Evolutionary conservation across 2,329 filamentous ascomycete genomes (phyloP).

Genomic region (Pyricularia sp.): DNA sequence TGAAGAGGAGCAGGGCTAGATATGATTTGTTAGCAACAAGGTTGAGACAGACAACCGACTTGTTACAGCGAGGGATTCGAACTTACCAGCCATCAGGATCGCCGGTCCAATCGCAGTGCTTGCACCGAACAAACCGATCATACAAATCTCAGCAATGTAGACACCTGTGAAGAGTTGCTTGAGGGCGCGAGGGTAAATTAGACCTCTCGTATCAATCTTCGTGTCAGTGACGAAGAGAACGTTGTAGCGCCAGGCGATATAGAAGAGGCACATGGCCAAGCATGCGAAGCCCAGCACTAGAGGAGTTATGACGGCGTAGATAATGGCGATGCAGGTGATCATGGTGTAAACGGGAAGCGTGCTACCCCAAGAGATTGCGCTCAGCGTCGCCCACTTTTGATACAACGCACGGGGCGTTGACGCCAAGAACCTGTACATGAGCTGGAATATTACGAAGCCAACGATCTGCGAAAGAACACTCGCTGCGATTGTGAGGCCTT

Average conservation of each 20-base stretch:
- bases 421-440: constrained; percentile 63
- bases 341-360: constrained; percentile 72
- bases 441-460: constrained; percentile 59
- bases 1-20: constrained; percentile 55
- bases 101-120: constrained; percentile 54
- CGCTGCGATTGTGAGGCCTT: constrained; percentile 70
- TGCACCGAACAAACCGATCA: constrained; percentile 71
- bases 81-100: constrained; percentile 51
- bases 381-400: constrained; percentile 59
- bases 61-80: constrained; percentile 24
- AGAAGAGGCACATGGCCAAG: constrained; percentile 66
- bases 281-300: constrained; percentile 74
- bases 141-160: constrained; percentile 67
- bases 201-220: constrained; percentile 75
- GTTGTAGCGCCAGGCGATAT: constrained; percentile 79
- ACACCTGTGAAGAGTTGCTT: constrained; percentile 76
- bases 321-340: constrained; percentile 48
- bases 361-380: constrained; percentile 71
- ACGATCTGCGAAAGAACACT: constrained; percentile 57
- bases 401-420: constrained; percentile 73
- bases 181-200: constrained; percentile 80
- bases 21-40: background rate
- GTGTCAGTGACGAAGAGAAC: constrained; percentile 70
- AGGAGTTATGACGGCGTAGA: constrained; percentile 74
- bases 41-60: background rate